A percentile compares a stretch with the other conserved stretches of the same genome.
These are phyloP conservation scores for Huntiella omanensis DNA, from an alignment of 2,329 filamentous ascomycete genomes.

Conservation along the genomic window DNA sequence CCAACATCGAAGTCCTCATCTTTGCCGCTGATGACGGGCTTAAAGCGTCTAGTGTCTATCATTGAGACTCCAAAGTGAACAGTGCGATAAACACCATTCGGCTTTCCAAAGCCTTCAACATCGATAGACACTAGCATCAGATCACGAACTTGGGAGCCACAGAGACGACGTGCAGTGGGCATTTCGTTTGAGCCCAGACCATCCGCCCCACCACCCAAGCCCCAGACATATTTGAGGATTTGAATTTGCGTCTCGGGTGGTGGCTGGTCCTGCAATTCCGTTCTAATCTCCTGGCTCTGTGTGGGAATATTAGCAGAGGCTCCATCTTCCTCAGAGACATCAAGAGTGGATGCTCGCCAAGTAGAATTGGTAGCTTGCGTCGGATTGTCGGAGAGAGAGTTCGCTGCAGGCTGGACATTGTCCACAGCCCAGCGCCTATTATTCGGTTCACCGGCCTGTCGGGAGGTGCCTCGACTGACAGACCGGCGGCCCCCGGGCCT, in stretches of 20 bases:
- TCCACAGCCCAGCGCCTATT: too few relatives aligned
- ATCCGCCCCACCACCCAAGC: background rate
- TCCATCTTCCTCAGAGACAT: too few relatives aligned
- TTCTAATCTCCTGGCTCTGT: too few relatives aligned
- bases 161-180: background rate
- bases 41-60: background rate
- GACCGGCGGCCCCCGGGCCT: too few relatives aligned
- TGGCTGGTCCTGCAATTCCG: too few relatives aligned
- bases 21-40: background rate
- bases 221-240: background rate
- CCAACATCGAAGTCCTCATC: background rate
- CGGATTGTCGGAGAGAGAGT: too few relatives aligned
- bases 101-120: background rate
- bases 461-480: too few relatives aligned
- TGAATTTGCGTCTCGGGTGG: background rate
- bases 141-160: background rate
- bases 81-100: background rate
- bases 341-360: too few relatives aligned
- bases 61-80: slow-evolving; percentile 2
- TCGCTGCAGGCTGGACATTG: too few relatives aligned
- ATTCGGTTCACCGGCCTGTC: too few relatives aligned
- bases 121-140: background rate
- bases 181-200: background rate
- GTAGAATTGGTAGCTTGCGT: too few relatives aligned
- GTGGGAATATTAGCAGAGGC: too few relatives aligned